phyloP scores from a whole-genome alignment of 1,284 basidiomycete genomes.

The Malassezia japonica region DNA sequence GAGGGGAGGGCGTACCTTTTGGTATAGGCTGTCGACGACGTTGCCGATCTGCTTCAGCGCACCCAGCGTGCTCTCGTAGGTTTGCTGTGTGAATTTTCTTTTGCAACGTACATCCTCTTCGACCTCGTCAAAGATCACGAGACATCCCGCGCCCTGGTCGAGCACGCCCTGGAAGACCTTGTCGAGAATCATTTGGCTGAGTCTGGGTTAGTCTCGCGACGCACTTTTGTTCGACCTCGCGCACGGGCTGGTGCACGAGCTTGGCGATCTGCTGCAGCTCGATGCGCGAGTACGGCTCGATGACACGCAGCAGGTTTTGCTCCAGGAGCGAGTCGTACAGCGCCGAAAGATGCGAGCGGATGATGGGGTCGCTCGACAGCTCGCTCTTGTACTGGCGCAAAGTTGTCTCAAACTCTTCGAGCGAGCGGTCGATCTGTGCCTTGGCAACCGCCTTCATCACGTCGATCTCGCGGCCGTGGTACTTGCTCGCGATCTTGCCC shows the following conservation, averaged over 20 bases:
- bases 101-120: conserved; percentile 58
- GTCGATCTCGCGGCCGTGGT: conserved; percentile 70
- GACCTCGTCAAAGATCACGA: conserved; percentile 76
- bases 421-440: conserved; percentile 80
- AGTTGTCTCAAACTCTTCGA: conserved; percentile 79
- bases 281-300: conserved; percentile 87
- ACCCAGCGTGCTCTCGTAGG: conserved; percentile 75
- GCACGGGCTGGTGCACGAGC: conserved; percentile 75
- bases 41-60: conserved; percentile 81
- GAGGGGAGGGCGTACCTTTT: conserved; percentile 44
- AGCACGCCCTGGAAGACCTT: conserved; percentile 87
- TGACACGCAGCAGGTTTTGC: conserved; percentile 84
- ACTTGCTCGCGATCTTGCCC: conserved; percentile 78
- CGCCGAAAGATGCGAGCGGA: conserved; percentile 81
- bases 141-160: conserved; percentile 84
- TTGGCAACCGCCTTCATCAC: conserved; percentile 88
- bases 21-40: conserved; percentile 81
- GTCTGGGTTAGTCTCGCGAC: conserved; percentile 53
- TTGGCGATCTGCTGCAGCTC: conserved; percentile 83
- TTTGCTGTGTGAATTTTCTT: conserved; percentile 54
- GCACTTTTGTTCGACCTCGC: conserved; percentile 88
- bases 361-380: conserved; percentile 82
- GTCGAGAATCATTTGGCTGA: conserved; percentile 97
- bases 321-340: conserved; percentile 90
- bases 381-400: conserved; percentile 79